Evolutionary conservation across 495 filamentous ascomycete species (phyloP).

Genomic region (Immersiella caudata): DNA sequence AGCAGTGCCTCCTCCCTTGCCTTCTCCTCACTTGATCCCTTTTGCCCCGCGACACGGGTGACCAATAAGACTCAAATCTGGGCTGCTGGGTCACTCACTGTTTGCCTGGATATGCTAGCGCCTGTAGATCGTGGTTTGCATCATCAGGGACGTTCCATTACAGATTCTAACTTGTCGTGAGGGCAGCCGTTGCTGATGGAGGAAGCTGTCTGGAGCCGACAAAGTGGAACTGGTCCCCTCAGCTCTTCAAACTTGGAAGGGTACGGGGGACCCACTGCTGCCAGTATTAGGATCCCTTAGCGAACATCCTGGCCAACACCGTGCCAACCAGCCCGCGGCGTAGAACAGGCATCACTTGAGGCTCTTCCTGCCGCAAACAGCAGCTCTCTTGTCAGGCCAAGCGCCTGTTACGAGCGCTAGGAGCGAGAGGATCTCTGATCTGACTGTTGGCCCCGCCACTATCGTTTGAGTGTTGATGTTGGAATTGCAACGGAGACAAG

Average conservation of each 20-base stretch:
- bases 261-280: neutral
- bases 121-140: constrained; percentile 5
- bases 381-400: neutral
- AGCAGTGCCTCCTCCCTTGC: neutral
- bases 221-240: neutral
- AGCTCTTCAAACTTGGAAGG: neutral
- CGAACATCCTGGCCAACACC: too few species aligned
- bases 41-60: constrained; percentile 2
- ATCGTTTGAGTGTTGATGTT: neutral
- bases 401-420: neutral
- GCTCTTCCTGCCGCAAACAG: neutral
- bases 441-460: neutral
- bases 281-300: too few species aligned
- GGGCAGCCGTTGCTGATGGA: neutral
- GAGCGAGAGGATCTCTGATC: neutral
- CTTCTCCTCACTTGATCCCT: constrained; percentile 5
- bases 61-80: neutral
- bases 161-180: neutral
- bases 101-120: neutral
- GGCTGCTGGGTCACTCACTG: neutral
- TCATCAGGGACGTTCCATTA: neutral
- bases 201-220: neutral
- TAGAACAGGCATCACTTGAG: neutral
- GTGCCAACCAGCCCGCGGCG: neutral
- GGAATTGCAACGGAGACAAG: neutral